phyloP scores from a whole-genome alignment of 768 basidiomycete species.

The Rhodotorula graminis region DNA sequence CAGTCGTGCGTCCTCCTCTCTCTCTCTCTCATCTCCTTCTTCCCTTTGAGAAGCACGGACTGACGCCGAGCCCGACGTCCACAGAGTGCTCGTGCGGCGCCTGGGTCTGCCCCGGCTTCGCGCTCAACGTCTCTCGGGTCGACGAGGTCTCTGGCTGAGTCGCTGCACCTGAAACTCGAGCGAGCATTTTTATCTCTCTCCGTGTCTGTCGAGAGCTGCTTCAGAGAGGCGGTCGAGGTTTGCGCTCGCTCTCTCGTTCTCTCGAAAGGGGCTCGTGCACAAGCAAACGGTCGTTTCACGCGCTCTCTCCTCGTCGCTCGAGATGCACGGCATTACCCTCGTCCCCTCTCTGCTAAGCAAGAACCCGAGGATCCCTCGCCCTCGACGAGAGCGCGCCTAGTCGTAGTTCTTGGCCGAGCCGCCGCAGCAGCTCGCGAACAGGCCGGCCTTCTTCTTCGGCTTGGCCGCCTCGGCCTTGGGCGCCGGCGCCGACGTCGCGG shows the following conservation, averaged over 20 bases:
- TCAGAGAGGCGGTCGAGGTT: too few species aligned
- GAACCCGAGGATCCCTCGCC: too few species aligned
- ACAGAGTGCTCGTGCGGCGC: conserved; percentile 39
- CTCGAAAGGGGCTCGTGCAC: too few species aligned
- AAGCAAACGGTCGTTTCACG: too few species aligned
- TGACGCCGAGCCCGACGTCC: background rate
- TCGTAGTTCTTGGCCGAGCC: conserved; percentile 36
- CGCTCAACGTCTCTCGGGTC: conserved; percentile 29
- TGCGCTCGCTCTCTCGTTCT: too few species aligned
- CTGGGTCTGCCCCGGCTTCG: conserved; percentile 40
- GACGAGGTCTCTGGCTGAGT: conserved; percentile 22
- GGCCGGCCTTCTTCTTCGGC: conserved; percentile 28
- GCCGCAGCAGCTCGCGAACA: conserved; percentile 35
- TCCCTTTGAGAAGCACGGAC: background rate
- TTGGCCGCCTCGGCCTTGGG: background rate
- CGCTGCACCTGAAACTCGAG: background rate
- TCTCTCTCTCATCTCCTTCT: background rate
- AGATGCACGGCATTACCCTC: too few species aligned
- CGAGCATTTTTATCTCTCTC: background rate
- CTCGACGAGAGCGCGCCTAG: background rate
- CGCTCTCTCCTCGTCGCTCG: too few species aligned
- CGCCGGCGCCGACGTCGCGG: background rate
- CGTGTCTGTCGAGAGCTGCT: too few species aligned
- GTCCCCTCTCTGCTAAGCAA: too few species aligned
- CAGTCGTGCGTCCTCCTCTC: conserved; percentile 7